A percentile compares a stretch with the other conserved stretches of the same genome.
phyloP scores from a whole-genome alignment of 1,139 yeast genomes.

The Kodamaea suecica region DNA sequence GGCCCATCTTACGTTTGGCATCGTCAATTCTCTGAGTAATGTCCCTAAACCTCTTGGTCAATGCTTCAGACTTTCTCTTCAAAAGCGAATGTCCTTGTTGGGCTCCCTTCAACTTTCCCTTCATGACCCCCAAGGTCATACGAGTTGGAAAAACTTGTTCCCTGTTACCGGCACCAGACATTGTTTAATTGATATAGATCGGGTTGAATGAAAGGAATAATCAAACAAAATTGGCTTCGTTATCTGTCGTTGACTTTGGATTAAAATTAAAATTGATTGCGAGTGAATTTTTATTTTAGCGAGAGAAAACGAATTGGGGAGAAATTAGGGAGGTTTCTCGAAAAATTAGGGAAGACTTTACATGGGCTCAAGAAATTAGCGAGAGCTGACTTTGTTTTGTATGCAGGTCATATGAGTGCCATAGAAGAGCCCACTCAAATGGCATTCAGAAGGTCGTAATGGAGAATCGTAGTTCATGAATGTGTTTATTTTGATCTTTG shows the following conservation, averaged over 20 bases:
- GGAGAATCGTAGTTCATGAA: too few species aligned
- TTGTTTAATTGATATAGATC: slow-evolving; percentile 10
- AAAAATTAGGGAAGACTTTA: too few species aligned
- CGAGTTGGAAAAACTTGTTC: slow-evolving; percentile 94
- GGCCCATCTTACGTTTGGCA: slow-evolving; percentile 95
- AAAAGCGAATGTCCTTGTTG: slow-evolving; percentile 92
- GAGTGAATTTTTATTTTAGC: too few species aligned
- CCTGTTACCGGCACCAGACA: slow-evolving; percentile 57
- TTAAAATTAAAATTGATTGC: not conserved
- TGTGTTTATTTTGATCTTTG: too few species aligned
- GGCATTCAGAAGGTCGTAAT: too few species aligned
- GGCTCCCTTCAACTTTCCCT: slow-evolving; percentile 93
- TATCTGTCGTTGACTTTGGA: not conserved
- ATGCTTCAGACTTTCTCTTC: slow-evolving; percentile 94
- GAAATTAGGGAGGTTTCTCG: too few species aligned
- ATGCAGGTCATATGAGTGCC: too few species aligned
- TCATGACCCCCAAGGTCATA: slow-evolving; percentile 95
- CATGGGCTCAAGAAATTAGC: too few species aligned
- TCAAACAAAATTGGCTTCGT: not conserved
- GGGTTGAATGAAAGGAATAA: not conserved
- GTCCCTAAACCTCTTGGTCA: slow-evolving; percentile 93
- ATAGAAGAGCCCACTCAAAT: too few species aligned
- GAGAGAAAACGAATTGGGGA: too few species aligned
- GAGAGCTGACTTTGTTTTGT: too few species aligned
- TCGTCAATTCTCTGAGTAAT: slow-evolving; percentile 93